Base-by-base conservation (phyloP, 805 yeast genomes). In the Yarrowia porcina region DNA sequence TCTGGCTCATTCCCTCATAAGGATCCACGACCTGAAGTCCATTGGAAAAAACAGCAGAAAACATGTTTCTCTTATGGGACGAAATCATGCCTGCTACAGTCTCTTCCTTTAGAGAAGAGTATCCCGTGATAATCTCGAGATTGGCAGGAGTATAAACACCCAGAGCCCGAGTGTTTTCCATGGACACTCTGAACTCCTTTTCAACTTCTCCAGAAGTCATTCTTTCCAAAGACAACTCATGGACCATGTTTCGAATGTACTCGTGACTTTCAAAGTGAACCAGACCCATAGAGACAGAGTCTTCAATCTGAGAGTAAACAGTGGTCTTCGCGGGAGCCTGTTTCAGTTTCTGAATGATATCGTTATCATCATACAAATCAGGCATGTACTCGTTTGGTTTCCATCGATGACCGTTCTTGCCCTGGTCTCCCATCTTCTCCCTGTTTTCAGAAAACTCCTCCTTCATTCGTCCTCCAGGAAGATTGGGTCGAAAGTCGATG, bases 401-500 rank as follows among this genome's bases (percentile, higher is more conserved):
- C 61, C 61, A 56, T 56, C 61, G 28, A 11, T 42, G 49, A 6
- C 30, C 20, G 12, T 28, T 7, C 11, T 11, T 20, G 10, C 33
- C 33, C 1, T 13, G 17, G 23, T 27, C 15, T 5, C 30, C 28
- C 3, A 21, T 12, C 32, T 23, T 20, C 18, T 56, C 61, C 21
- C 49, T 39, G 38, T 3, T 39, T 15, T 56, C 39, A 5, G 39
- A 18, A 4, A 56, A 56, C 39, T 56, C 61, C 36, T 56, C 49
- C 49, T 56, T 28, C 47, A 41, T 56, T 38, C 49, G 36, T 28
- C 49, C 47, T 3, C 49, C 61, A 15, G 61, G 61, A 3, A 56
- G 49, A 7, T 56, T 56, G 15, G 61, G 61, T 18, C 61, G 49
- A 28, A 56, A 56, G n/a, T 56, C 61, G 21, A 56, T 39, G 30